Conservation (phyloP, 2,329 filamentous ascomycete species). For the Phialemoniopsis sp. region DNA sequence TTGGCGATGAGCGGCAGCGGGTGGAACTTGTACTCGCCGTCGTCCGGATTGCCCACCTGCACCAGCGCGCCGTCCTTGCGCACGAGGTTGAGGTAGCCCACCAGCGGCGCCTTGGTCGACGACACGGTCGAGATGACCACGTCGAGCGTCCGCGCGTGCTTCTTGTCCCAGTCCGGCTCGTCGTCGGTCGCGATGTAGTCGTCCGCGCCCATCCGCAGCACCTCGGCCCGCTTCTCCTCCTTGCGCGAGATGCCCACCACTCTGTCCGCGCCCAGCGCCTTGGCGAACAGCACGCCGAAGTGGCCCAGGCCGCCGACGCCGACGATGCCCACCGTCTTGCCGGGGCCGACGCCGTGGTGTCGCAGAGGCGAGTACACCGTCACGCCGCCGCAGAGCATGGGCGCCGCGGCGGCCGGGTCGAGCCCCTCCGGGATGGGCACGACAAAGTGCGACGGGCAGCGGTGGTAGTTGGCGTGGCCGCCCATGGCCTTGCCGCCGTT, state of each 20-base stretch:
- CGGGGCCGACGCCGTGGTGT: conserved; percentile 4
- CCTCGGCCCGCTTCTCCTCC: conserved; percentile 8
- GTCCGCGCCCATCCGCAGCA: conserved; percentile 9
- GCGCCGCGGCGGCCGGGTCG: conserved; percentile 13
- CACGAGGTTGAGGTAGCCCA: conserved; percentile 57
- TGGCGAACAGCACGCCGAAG: conserved; percentile 11
- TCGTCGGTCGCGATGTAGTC: conserved; percentile 30
- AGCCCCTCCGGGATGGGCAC: conserved; percentile 17
- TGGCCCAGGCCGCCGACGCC: conserved; percentile 14
- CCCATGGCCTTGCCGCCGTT: too few species aligned
- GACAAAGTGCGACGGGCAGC: conserved; percentile 21
- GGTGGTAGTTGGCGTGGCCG: too few species aligned
- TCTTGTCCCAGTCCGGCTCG: conserved; percentile 50
- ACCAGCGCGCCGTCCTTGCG: conserved; percentile 64
- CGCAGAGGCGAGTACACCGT: conserved; percentile 10
- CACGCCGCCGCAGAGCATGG: conserved; percentile 14
- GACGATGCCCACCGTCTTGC: conserved; percentile 9
- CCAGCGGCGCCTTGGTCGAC: conserved; percentile 51
- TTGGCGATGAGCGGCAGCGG: conserved; percentile 56
- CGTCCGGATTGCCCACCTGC: conserved; percentile 62
- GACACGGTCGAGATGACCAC: conserved; percentile 58
- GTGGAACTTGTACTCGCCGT: conserved; percentile 39
- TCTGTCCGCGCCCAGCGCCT: conserved; percentile 8
- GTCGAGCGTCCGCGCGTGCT: conserved; percentile 47
- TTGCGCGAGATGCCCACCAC: conserved; percentile 10